Conservation (phyloP, 2,329 filamentous ascomycete genomes). For the Xylaria sp. region DNA sequence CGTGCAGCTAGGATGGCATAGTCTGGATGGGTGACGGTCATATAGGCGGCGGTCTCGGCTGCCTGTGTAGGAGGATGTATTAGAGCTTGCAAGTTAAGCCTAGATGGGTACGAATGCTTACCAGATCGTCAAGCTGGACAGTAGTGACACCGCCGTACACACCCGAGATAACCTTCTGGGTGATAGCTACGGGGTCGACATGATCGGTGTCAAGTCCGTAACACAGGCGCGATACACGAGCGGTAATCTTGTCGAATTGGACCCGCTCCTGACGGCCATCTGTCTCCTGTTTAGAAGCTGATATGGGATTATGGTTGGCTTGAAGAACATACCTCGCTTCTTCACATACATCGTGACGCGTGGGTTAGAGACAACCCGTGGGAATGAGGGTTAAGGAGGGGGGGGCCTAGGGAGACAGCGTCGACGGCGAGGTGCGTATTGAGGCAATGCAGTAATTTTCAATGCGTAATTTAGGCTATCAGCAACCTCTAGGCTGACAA, state of each 20-base stretch:
- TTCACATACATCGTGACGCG: conserved; percentile 68
- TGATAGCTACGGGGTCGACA: conserved; percentile 97
- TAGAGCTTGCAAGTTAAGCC: conserved; percentile 33
- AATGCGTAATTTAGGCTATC: neutral
- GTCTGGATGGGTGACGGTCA: conserved; percentile 99
- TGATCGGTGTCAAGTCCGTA: conserved; percentile 95
- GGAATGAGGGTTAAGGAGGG: conserved; percentile 31
- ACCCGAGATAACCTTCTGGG: conserved; percentile 98
- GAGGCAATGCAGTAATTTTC: neutral
- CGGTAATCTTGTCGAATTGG: conserved; percentile 99
- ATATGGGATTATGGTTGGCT: conserved; percentile 6
- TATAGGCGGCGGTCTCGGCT: conserved; percentile 98
- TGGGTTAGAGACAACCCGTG: conserved; percentile 40
- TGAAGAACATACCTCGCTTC: conserved; percentile 66
- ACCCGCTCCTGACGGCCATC: conserved; percentile 99
- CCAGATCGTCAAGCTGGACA: conserved; percentile 94
- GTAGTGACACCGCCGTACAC: conserved; percentile 99
- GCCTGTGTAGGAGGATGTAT: conserved; percentile 67
- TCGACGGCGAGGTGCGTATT: conserved; percentile 6
- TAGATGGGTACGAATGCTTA: conserved; percentile 63
- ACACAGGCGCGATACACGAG: conserved; percentile 95
- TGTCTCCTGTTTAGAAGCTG: conserved; percentile 53
- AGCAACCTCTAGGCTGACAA: conserved; percentile 22
- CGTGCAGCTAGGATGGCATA: conserved; percentile 98
- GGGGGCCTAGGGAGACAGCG: conserved; percentile 9